phyloP scores from a whole-genome alignment of 2,329 filamentous ascomycete species.

The Fusarium algeriense region DNA sequence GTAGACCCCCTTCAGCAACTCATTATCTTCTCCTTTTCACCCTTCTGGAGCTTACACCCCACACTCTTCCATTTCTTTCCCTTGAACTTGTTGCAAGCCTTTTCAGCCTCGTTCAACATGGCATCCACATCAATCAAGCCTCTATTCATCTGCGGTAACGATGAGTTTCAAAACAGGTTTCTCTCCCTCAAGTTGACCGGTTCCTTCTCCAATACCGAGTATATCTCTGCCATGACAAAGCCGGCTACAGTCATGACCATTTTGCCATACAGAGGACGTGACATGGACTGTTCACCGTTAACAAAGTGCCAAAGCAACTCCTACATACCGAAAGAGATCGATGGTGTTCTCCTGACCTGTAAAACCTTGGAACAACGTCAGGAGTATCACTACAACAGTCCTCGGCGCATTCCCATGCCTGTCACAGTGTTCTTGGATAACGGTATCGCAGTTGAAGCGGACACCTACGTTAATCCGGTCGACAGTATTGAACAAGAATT shows the following conservation, averaged over 20 bases:
- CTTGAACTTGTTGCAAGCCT: rapidly evolving
- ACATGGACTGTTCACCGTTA: too few species aligned
- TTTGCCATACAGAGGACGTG: not conserved
- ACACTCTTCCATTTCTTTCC: not conserved
- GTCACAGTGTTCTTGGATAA: not conserved
- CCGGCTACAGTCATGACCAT: not conserved
- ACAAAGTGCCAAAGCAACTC: too few species aligned
- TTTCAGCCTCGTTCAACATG: not conserved
- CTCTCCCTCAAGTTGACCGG: not conserved
- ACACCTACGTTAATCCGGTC: not conserved
- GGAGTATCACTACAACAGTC: not conserved
- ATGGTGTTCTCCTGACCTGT: not conserved
- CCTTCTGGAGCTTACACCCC: not conserved
- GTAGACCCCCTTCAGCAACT: not conserved
- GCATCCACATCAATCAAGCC: not conserved
- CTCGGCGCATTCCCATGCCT: not conserved
- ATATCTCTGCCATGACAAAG: not conserved
- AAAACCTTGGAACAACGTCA: not conserved
- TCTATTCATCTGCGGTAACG: not conserved
- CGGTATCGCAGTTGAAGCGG: not conserved
- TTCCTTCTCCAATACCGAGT: not conserved
- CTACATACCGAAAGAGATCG: not conserved
- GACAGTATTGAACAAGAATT: not conserved
- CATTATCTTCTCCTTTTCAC: not conserved
- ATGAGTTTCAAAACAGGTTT: too few species aligned